Base-by-base conservation (phyloP, 176 grass and related monocot genomes). In the Aegilops sharonensis region DNA sequence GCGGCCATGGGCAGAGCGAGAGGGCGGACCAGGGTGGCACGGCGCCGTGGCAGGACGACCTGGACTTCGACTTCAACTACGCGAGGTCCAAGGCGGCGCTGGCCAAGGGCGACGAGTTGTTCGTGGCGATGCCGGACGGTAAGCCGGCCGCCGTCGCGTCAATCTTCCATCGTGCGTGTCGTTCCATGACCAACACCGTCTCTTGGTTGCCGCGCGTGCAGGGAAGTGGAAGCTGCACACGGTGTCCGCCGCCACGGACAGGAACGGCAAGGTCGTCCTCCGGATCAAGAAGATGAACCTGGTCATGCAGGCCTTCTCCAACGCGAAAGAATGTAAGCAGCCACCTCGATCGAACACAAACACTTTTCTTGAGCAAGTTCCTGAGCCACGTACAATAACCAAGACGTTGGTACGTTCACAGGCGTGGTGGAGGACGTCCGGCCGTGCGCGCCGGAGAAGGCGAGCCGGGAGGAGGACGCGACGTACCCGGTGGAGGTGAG, bases 71-170 rank as follows among this genome's bases (percentile, higher is more conserved):
- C 75, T 95, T 98, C 65, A 85, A 98, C 84, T 88, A 91, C 78
- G 90, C 90, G 56, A 73, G 92, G 81, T 95, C 93, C 43, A 89
- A 89, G 40, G 88, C 89, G 75, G 90, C 94, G 52, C 88, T 98
- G 31, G 94, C 92, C 64, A 98, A 94, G 94, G 97, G 97, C 18
- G 94, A 98, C 85, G 92, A 95, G 81, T 59, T 98, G 75, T 89
- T 92, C 67, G 92, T 98, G 39, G 90, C 93, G 63, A 98, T 95
- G 80, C 87, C 90, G 6, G 97, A 98, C 79, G 94, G 95, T 95
- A 91, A 89, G 76, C 6, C 54, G 18, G 18, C 14, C 21, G 3
- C 23, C 17, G 47, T 45, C 3, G 11, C 42, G 5, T 54, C 50
- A 31, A 31, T 31, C 30, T 31, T 31, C 30, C 9, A 15, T 39